phyloP scores from a whole-genome alignment of 2,329 filamentous ascomycete genomes.

The Neopestalotiopsis sp. region DNA sequence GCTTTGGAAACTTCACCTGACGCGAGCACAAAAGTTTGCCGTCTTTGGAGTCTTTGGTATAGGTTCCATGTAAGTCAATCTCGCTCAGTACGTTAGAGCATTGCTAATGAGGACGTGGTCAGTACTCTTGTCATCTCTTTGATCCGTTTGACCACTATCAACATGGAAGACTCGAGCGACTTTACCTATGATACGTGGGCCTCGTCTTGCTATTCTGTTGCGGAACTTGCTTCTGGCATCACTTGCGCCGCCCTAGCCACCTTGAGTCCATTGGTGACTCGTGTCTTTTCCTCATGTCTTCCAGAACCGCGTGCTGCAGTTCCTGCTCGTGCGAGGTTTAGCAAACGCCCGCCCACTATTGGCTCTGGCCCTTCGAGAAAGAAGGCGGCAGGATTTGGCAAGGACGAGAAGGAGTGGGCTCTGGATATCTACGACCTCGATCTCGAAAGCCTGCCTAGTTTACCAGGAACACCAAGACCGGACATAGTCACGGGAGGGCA shows the following conservation, averaged over 20 bases:
- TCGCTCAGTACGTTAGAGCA: neutral
- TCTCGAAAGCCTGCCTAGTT: neutral
- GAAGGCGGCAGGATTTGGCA: neutral
- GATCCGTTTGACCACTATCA: constrained; percentile 21
- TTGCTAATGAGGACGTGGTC: neutral
- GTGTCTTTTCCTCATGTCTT: constrained; percentile 12
- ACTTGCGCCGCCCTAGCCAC: constrained; percentile 22
- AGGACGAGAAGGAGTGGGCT: neutral
- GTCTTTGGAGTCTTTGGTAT: constrained; percentile 21
- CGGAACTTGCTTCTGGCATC: constrained; percentile 22
- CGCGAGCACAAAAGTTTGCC: constrained; percentile 20
- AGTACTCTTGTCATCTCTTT: constrained; percentile 22
- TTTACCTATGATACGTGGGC: constrained; percentile 20
- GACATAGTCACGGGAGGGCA: neutral
- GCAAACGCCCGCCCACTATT: neutral
- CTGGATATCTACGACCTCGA: neutral
- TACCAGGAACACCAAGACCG: neutral
- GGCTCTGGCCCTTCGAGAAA: neutral
- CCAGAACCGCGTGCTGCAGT: neutral
- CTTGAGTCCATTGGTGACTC: constrained; percentile 19
- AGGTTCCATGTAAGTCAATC: constrained; percentile 13
- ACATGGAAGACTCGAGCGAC: constrained; percentile 7
- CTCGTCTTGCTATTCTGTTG: constrained; percentile 22
- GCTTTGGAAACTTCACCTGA: constrained; percentile 22
- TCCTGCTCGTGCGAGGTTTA: neutral